Evolutionary conservation across 1,139 yeast genomes (phyloP), one percentile per base, ranked within the genome.

Genomic region (Blastobotrys raffinosifermentans): DNA sequence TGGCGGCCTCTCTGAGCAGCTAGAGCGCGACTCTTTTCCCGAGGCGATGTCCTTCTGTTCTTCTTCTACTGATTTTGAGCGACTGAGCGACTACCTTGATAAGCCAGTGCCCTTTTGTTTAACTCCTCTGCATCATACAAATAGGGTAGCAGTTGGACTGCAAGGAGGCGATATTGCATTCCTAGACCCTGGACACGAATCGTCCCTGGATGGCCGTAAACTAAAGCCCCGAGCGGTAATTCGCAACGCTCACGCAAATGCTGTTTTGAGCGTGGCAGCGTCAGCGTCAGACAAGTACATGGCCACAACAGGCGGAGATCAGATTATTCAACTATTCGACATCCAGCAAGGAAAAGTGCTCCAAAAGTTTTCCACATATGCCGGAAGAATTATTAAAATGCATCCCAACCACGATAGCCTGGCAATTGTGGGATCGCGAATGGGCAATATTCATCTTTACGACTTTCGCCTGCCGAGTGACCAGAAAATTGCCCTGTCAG

Each of bases 111-210:
- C 40, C 3, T 37, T 21, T 11, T 22, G 40, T 15, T 16, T 37
- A 4, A 20, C 36, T n/a, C 5, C 33, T 5, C 29, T 23, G n/a
- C 23, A 29, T 9, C 10, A 19, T 4, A 10, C 25, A 8, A 21
- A 38, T 18, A 13, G 15, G 3, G 34, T 30, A 18, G 31, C 26
- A 4, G 25, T 31, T 3, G 41, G 41, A 14, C 16, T 31, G 21
- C 35, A 34, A 15, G 38, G 35, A 13, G 41, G 41, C 1, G 29
- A 34, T 14, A 11, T 34, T 10, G 16, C 20, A 4, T 14, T 14
- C 19, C 21, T 21, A 2, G 19, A 14, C 20, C 17, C 14, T 4
- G 32, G 29, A 8, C 9, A 15, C 14, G 20, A 15, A 18, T 20
- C n/a, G n/a, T n/a, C n/a, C n/a, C n/a, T n/a, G n/a, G n/a, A n/a